Base-by-base conservation (phyloP, 441 rosid genomes). In the Populus hybrid region DNA sequence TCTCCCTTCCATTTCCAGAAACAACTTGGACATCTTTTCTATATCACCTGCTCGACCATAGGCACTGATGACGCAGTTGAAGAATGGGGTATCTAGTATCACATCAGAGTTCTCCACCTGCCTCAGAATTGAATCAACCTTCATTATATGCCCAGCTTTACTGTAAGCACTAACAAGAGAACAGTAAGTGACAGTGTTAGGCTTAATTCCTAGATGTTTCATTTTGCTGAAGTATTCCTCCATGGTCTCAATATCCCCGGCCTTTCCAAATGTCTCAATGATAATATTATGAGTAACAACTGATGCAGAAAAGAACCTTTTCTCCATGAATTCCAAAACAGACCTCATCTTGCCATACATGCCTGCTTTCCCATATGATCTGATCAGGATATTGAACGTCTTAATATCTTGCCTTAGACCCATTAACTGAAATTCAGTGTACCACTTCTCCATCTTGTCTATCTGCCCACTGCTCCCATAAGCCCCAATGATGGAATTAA, bases 121-220 rank as follows among this genome's bases (percentile, higher is more conserved):
- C 81, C 92, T 90, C 77, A 86, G 83, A 80, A 89, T 82, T 3
- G 95, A 91, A 83, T 90, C 95, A 74, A 91, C 89, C 84, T 86
- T 89, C 78, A 32, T 75, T 7, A 84, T 79, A 69, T 82, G 83
- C 74, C 97, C 89, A 26, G 88, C 89, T 90, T 83, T 83, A 75
- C 89, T 76, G 78, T 90, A 90, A 32, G 91, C 92, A 79, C 85
- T 84, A 32, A 91, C 91, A 75, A 92, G 89, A 67, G 97, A 88
- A 80, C 93, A 91, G 71, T 91, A 92, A 2, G 97, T 92, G 46
- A 90, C 80, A 34, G 88, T 86, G 82, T 86, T 90, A 9, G 97
- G 97, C 86, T 94, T 94, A 87, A 90, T 87, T 72, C 98, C 97
- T 50, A 28, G 85, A 86, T 91, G 88, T 84, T 91, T 93, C 95